Base-by-base conservation (phyloP, 139 green algal genomes). In the Haematococcus sp. region DNA sequence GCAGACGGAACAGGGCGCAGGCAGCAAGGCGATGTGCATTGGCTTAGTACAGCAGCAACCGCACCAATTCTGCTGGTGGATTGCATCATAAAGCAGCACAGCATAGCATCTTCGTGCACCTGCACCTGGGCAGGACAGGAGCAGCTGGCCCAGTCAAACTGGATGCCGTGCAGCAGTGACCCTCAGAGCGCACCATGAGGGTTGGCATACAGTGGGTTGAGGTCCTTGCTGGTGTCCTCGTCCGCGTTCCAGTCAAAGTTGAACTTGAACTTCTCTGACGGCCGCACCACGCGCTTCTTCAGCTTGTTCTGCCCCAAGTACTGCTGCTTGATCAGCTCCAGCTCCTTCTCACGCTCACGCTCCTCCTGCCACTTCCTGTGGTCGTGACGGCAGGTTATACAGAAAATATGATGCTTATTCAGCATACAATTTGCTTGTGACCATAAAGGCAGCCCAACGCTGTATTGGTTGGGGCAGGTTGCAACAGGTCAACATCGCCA, bases 161-260 rank as follows among this genome's bases (percentile, higher is more conserved):
- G 17, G 17, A 55, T 55, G 46, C 17, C 15, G 46, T 15, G 15
- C 46, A 66, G 58, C 13, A 19, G 30, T 46, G 46, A 17, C 46
- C 40, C 40, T 49, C 40, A 49, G 40, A 49, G 23, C 73, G 44
- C 76, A 92, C 88, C 87, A 61, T 95, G 89, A 40, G 89, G 86
- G 71, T 87, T 83, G 71, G 95, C 89, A 86, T 97, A 98, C 49
- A 98, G 81, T 15, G 93, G 91, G 86, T 98, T 98, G 19, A 95
- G 78, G 80, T 98, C 94, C 30, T 82, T 81, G 65, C 83, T 92
- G 0, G 95, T 99, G 89, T 99, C 95, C 66, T 99, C 95, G 0
- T 76, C 80, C 5, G 87, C 90, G 60, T 98, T 92, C 95, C 95
- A 99, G 84, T 98, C 95, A 82, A 99, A 99, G 72, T 95, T 93